Conservation (phyloP, 1,139 yeast species). For the Pichia sp. region DNA sequence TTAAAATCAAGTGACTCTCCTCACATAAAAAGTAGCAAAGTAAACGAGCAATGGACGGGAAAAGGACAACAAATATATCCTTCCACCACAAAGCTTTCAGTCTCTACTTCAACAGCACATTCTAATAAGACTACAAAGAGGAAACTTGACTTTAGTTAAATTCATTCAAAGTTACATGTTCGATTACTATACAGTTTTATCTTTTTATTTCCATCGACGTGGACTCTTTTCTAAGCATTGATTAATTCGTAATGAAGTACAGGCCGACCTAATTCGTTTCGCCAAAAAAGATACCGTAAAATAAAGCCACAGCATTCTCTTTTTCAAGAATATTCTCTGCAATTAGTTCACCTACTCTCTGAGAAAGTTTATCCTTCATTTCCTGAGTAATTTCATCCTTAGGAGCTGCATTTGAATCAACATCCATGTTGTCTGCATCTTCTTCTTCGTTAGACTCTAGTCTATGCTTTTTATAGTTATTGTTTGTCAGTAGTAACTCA, state of each 20-base stretch:
- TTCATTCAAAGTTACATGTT: slow-evolving; percentile 1
- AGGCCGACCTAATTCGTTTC: slow-evolving; percentile 34
- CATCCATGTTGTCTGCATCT: slow-evolving; percentile 42
- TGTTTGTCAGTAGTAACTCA: slow-evolving; percentile 15
- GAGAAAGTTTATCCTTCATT: slow-evolving; percentile 43
- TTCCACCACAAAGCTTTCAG: slow-evolving; percentile 1
- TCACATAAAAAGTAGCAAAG: background rate
- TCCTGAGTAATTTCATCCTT: slow-evolving; percentile 39
- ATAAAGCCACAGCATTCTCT: slow-evolving; percentile 52
- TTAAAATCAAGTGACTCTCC: slow-evolving; percentile 7
- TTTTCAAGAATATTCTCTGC: slow-evolving; percentile 48
- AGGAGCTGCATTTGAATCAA: slow-evolving; percentile 25
- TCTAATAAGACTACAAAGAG: slow-evolving; percentile 19
- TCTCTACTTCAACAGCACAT: slow-evolving; percentile 1
- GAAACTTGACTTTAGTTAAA: slow-evolving; percentile 21
- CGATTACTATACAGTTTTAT: background rate
- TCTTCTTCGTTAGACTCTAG: slow-evolving; percentile 22
- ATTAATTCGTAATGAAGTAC: background rate
- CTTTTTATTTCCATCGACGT: background rate
- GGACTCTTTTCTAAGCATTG: slow-evolving; percentile 11
- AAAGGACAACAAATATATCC: slow-evolving; percentile 1
- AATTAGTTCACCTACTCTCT: slow-evolving; percentile 60
- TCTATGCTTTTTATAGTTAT: slow-evolving; percentile 23
- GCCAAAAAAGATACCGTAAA: slow-evolving; percentile 75
- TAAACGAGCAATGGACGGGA: background rate